Evolutionary conservation across 768 basidiomycete species (phyloP), one percentile per base, ranked within the genome.

Genomic region (Baorangia bicolor): DNA sequence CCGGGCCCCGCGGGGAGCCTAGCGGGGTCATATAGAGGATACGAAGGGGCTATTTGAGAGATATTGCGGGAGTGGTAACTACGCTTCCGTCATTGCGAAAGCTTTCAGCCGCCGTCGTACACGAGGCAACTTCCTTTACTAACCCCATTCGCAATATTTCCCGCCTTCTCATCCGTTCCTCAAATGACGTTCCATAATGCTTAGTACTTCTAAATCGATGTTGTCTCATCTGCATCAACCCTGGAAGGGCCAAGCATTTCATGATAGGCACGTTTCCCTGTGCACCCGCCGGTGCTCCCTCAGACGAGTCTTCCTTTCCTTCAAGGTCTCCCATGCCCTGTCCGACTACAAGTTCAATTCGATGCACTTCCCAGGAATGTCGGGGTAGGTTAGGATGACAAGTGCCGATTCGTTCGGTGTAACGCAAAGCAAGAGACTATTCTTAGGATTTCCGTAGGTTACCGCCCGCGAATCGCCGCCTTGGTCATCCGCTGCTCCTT

Each of bases 81-180:
- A 55, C 3, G 46, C 46, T 63, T 64, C 61, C 64, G 62, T 65
- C 51, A 64, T 50, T 67, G 51, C 41, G n/a, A 65, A 55, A 65
- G 53, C 56, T 27, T 65, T 65, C 65, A 67, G 31, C 65, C 64
- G 62, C 48, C 50, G 51, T 49, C 45, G n/a, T 57, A 55, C 62
- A 64, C 46, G 53, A 57, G 53, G 53, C 51, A 34, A 27, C 48
- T 48, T 64, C 58, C 20, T 25, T 44, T n/a, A n/a, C n/a, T n/a
- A 27, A n/a, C 64, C 45, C 57, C 54, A 66, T 66, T 63, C 28
- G 60, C 39, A 38, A 14, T 5, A 3, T n/a, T n/a, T n/a, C n/a
- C 14, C 25, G 14, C 33, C 56, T 55, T 64, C 57, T 47, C 49
- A 41, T 50, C 49, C 30, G 58, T 55, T 55, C 64, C 61, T 51